Evolutionary conservation across 106 monocot species (phyloP), one percentile per base, ranked within the genome.

Genomic region (Dendrobium huoshanense): DNA sequence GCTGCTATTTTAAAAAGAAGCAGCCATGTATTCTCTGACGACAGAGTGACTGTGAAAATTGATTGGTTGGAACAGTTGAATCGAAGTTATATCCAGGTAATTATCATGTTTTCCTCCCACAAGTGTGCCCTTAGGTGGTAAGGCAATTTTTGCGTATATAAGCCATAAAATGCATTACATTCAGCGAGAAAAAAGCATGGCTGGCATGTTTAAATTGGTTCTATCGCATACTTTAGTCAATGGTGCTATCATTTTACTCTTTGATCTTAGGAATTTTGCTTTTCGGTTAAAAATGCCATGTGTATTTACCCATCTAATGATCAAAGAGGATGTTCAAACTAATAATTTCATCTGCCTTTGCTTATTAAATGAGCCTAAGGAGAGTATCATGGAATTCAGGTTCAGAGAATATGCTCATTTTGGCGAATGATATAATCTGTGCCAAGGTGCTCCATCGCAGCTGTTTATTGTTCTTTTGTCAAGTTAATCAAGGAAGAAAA

Each of bases 1-100:
- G 98, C 98, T 77, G 75, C 95, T 48, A 95, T 95, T 81, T 80
- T 98, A 49, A 98, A 98, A 88, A 86, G 98, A 81, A 95, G 88
- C 77, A 98, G 95, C 73, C 92, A 89, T 81, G 87, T 91, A 0
- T 98, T 98, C 77, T 78, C 88, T 87, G 92, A 98, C 88, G 94
- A 89, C 51, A 92, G 83, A 73, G 91, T 93, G 9, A 88, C 79
- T 67, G 91, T 98, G 9, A 98, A 98, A 87, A 92, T 95, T 78
- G 98, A 98, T 82, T 91, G 92, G 95, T 82, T 98, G 67, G 95
- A 98, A 64, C 95, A 98, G 79, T 80, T 98, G 55, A 98, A 90
- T 85, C 85, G 95, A 44, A 85, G 61, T 49, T 98, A 95, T 81
- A 85, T 98, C 45, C 98, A 98, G 91, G 98, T 98, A 90, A 29